Conservation (phyloP, 2,329 filamentous ascomycete genomes). For the Trichoderma sp. region DNA sequence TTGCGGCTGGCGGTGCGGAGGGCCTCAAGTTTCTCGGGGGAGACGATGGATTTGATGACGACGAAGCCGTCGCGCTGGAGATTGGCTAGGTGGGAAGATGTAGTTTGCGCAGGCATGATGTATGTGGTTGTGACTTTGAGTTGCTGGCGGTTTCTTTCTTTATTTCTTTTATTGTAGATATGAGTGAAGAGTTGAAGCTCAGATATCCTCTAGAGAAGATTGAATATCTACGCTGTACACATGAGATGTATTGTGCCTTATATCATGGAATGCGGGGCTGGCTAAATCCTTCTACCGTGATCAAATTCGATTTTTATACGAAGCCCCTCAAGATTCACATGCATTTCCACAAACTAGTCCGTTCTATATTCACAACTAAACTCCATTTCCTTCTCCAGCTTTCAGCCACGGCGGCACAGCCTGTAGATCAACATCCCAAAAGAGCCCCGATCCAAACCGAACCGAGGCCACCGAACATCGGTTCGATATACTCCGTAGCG, state of each 20-base stretch:
- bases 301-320: not conserved
- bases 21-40: conserved; percentile 50
- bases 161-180: not conserved
- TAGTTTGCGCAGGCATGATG: conserved; percentile 24
- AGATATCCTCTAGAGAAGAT: not conserved
- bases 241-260: not conserved
- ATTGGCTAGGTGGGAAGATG: conserved; percentile 34
- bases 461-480: not conserved
- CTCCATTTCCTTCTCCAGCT: not conserved
- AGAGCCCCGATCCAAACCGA: not conserved
- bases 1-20: conserved; percentile 60
- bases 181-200: not conserved
- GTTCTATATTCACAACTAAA: not conserved
- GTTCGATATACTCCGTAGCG: not conserved
- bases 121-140: not conserved
- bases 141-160: not conserved
- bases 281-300: not conserved
- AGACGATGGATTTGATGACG: conserved; percentile 64
- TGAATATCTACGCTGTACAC: not conserved
- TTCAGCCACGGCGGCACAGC: not conserved
- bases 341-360: not conserved
- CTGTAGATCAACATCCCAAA: not conserved
- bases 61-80: conserved; percentile 76
- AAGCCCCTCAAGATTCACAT: not conserved
- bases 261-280: not conserved